A percentile compares a stretch with the other conserved stretches of the same genome.
These are phyloP conservation scores for Penicillium brevicompactum DNA, from an alignment of 2,329 filamentous ascomycete genomes.

Conservation along the genomic window DNA sequence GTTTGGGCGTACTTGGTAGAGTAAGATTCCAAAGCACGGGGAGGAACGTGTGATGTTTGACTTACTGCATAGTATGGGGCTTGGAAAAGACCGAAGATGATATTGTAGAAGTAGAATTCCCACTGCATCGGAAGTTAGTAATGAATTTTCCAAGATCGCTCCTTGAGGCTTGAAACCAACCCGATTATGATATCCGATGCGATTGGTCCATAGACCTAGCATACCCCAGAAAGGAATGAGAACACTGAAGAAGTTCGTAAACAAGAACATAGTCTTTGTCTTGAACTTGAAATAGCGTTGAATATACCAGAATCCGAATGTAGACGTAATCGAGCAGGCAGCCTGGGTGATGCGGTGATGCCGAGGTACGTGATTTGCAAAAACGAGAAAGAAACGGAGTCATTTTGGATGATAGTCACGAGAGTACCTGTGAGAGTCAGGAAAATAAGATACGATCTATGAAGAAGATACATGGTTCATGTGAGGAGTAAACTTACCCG, in stretches of 20 bases:
- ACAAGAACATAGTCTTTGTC: conserved; percentile 47
- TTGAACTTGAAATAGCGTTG: conserved; percentile 44
- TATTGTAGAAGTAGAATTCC: conserved; percentile 49
- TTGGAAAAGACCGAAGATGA: conserved; percentile 46
- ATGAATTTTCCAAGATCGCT: neutral
- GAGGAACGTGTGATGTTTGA: neutral
- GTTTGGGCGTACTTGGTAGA: conserved; percentile 42
- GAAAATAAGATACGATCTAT: no score
- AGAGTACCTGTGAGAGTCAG: conserved; percentile 30
- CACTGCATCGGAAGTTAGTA: conserved; percentile 26
- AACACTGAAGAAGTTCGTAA: conserved; percentile 45
- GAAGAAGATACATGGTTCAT: neutral
- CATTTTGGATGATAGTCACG: conserved; percentile 45
- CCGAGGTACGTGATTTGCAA: conserved; percentile 46
- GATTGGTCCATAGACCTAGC: conserved; percentile 43
- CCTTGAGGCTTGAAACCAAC: conserved; percentile 20
- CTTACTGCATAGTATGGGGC: conserved; percentile 45
- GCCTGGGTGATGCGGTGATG: conserved; percentile 43
- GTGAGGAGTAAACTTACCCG: conserved; percentile 23
- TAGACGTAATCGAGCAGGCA: conserved; percentile 40
- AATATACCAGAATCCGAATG: conserved; percentile 47
- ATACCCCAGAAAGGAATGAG: conserved; percentile 48
- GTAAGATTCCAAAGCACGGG: neutral
- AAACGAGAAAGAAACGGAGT: conserved; percentile 45
- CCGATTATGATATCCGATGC: conserved; percentile 43